These are phyloP conservation scores for Rhododendron simsii DNA, from an alignment of 148 eudicot species.

Conservation along the genomic window DNA sequence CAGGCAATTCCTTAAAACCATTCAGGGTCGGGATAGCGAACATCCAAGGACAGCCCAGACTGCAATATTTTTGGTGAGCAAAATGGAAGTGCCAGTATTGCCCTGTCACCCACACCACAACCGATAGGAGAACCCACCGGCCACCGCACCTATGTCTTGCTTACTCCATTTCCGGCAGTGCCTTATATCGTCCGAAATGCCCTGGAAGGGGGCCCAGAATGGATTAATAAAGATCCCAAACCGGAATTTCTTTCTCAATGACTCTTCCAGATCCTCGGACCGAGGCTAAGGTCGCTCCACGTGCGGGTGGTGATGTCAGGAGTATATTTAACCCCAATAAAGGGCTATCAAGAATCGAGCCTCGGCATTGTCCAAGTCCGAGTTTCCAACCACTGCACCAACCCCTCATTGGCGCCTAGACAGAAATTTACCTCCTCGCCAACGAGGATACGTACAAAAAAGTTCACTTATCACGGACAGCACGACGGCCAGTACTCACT, in stretches of 20 bases:
- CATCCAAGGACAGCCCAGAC: not conserved
- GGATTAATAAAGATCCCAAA: no score
- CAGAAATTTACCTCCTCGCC: not conserved
- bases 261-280: not conserved
- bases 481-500: not conserved
- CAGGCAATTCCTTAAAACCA: not conserved
- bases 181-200: no score
- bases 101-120: not conserved
- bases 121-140: no score
- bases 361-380: not conserved
- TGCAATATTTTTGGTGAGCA: not conserved
- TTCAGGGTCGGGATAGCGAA: not conserved
- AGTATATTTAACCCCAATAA: not conserved
- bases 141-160: no score
- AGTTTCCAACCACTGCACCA: not conserved
- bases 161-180: no score
- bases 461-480: not conserved
- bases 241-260: no score
- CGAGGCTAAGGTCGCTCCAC: not conserved
- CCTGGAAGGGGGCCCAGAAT: no score
- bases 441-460: not conserved
- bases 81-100: not conserved
- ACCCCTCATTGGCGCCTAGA: not conserved
- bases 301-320: not conserved
- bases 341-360: not conserved